These are phyloP conservation scores for Aspergillus nanangensis DNA, from an alignment of 495 filamentous ascomycete species.

Conservation along the genomic window DNA sequence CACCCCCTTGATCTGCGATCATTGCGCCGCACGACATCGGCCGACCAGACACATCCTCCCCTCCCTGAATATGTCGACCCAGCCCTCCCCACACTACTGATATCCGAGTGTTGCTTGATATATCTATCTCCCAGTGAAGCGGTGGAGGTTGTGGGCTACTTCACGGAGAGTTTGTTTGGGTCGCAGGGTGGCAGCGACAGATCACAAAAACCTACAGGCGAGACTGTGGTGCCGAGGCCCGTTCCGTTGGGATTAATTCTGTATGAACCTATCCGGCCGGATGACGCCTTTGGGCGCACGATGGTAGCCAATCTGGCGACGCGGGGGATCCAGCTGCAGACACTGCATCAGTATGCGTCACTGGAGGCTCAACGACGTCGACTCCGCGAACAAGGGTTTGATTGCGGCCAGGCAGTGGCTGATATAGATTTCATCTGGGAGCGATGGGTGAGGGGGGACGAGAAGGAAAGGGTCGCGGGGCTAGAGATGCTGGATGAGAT, in stretches of 20 bases:
- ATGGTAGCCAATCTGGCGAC: conserved; percentile 90
- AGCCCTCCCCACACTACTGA: conserved; percentile 68
- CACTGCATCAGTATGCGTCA: conserved; percentile 64
- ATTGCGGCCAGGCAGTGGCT: conserved; percentile 48
- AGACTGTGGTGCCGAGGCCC: conserved; percentile 4
- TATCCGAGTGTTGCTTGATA: conserved; percentile 92
- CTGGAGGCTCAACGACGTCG: conserved; percentile 62
- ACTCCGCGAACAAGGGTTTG: conserved; percentile 58
- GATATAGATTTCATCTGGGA: conserved; percentile 76
- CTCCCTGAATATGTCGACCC: conserved; percentile 39
- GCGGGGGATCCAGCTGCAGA: conserved; percentile 81
- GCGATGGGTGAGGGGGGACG: conserved; percentile 62
- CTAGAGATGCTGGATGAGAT: conserved; percentile 93
- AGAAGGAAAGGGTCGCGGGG: conserved; percentile 73
- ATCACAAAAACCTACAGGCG: background rate
- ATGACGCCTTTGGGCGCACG: conserved; percentile 79
- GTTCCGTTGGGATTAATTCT: conserved; percentile 62
- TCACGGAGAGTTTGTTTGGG: conserved; percentile 50
- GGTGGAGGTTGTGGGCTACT: conserved; percentile 59
- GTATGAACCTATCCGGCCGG: conserved; percentile 83
- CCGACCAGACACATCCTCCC: background rate
- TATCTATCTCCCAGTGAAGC: conserved; percentile 69
- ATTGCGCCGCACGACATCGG: conserved; percentile 28
- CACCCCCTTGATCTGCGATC: conserved; percentile 79
- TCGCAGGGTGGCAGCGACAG: background rate